Base-by-base conservation (phyloP, 108 stramenopile species). In the Fragilariopsis cylindrus region DNA sequence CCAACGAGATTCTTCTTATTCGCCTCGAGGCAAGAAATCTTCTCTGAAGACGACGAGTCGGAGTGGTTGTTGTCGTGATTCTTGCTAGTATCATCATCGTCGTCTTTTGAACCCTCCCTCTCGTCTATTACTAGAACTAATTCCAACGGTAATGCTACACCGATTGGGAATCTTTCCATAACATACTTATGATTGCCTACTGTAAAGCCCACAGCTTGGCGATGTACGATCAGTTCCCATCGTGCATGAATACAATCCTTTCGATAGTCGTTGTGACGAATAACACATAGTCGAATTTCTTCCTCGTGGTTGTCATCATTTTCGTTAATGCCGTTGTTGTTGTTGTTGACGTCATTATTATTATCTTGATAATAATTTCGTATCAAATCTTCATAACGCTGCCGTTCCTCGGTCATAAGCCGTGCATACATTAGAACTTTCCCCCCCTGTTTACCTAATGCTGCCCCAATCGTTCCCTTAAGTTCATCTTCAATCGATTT, bases 171-270 rank as follows among this genome's bases (percentile, higher is more conserved):
- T 13, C 81, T 81, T 43, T 79, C 75, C 69, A 80, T 71, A n/a
- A 94, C 91, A 47, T 76, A 82, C 57, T 77, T 76, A 57, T 94
- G 90, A 82, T 94, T 94, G 18, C 84, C 88, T 12, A 88, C 87
- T 11, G 83, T 87, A 42, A 94, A 90, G 46, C 93, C 93, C 4
- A 89, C 90, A 3, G 91, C 91, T 64, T 94, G 93, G 44, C 93
- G 79, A 84, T 94, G 93, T 3, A 94, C 93, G 16, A 94, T 82
- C 8, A 94, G 69, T 68, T 94, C 93, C 93, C 93, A 94, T 21
- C 93, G 73, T 42, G 88, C 88, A 44, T 81, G 71, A 1, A 86
- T 64, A 15, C 89, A 87, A 19, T 89, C 41, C 63, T 92, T 72
- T 39, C 93, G 85, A 18, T 79, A 78, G 5, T 83, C 73, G 79